These are phyloP conservation scores for Chlorella sp. DNA, from an alignment of 139 green algal species.

Conservation along the genomic window DNA sequence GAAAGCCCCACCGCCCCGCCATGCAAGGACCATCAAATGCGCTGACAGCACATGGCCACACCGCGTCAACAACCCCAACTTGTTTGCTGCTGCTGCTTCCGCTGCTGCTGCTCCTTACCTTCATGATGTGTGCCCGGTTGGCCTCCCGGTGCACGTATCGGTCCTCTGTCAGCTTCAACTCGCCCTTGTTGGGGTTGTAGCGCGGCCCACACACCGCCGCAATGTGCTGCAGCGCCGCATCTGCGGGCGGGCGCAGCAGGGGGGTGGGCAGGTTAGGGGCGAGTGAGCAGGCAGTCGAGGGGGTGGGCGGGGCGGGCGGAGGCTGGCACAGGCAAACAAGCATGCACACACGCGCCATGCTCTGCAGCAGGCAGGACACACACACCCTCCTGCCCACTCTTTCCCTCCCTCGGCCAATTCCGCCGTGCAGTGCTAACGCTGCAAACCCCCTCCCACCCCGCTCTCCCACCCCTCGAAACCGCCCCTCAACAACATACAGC, in stretches of 20 bases:
- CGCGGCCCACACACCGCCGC: conserved; percentile 50
- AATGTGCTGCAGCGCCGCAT: conserved; percentile 61
- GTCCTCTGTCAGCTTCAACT: conserved; percentile 51
- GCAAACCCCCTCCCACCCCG: too few relatives aligned
- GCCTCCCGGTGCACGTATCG: conserved; percentile 45
- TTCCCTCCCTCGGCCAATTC: too few relatives aligned
- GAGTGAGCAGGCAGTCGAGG: background rate
- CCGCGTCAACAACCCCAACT: too few relatives aligned
- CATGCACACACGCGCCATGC: background rate
- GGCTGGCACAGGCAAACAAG: background rate
- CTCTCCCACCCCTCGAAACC: too few relatives aligned
- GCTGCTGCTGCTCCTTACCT: background rate
- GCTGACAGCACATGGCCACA: too few relatives aligned
- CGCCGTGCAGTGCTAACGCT: background rate
- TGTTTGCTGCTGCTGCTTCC: too few relatives aligned
- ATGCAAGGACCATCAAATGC: too few relatives aligned
- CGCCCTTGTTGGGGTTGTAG: conserved; percentile 57
- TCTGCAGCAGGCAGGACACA: background rate
- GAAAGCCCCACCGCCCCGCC: too few relatives aligned
- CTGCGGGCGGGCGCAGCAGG: conserved; percentile 1
- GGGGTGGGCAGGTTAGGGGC: background rate
- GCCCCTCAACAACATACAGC: too few relatives aligned
- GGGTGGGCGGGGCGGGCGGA: background rate
- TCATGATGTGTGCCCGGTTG: conserved; percentile 54
- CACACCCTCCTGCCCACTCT: background rate